Evolutionary conservation across 257 asterid genomes (phyloP), one percentile per base, ranked within the genome.

Genomic region (Lycium barbarum): DNA sequence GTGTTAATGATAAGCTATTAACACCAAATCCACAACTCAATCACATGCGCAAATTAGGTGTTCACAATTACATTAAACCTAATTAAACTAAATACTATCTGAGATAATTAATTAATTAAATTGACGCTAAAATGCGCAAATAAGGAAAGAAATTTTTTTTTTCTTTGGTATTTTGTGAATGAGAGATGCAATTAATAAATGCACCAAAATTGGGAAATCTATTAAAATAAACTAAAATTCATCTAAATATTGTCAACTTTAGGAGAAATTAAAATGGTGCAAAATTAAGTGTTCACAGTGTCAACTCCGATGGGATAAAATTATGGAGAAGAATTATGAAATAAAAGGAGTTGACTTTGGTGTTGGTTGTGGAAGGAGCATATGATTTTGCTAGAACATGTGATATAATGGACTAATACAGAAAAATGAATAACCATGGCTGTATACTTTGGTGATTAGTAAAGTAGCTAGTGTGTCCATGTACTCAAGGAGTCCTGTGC

Each of bases 301-400:
- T 70, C 78, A 3, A 70, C 78, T 70, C 11, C 1, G 2, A 12
- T 38, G 78, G 78, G 78, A 6, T 38, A 70, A 15, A 53, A 15
- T 38, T 70, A 38, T 70, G 78, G 13, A 7, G 78, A 38, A 70
- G 78, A 70, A 70, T 38, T 70, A 38, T 70, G 78, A 70, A 38
- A 70, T 70, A 38, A 38, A 38, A 70, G 33, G 78, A 70, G 61
- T 47, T 73, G 61, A 73, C 20, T 73, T 73, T 47, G 81, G 81
- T 47, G 0, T 47, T 47, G 18, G 81, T 73, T 47, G 81, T 47
- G 61, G 40, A 73, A 12, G 40, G 40, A 47, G 20, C 20, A 7
- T 6, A 73, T 22, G 59, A 20, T 73, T 73, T 73, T 73, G 61
- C 59, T 20, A 20, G n/a, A 47, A 47, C 12, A 20, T 49, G 40